Conservation (phyloP, 1,139 yeast species). For the Chernovozyma aurita region DNA sequence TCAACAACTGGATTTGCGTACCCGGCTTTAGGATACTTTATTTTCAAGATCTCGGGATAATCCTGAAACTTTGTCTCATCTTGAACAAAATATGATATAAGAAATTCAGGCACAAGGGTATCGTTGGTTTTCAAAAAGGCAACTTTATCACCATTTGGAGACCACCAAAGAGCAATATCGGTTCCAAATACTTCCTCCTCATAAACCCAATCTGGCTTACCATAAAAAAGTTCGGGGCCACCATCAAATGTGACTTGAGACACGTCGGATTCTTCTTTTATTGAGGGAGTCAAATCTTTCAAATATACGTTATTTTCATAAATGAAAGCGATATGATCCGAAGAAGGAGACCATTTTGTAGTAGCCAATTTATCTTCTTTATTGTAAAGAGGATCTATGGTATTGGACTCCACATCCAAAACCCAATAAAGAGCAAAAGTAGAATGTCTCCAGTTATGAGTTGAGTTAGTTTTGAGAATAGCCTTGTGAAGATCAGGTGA, state of each 20-base stretch:
- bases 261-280: conserved; percentile 10
- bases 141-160: conserved; percentile 47
- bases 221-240: conserved; percentile 45
- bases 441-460: conserved; percentile 74
- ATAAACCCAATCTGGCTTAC: conserved; percentile 92
- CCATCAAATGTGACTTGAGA: conserved; percentile 48
- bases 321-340: conserved; percentile 64
- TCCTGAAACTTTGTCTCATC: conserved; percentile 28
- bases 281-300: conserved; percentile 7
- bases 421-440: conserved; percentile 62
- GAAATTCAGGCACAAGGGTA: conserved; percentile 47
- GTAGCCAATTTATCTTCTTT: conserved; percentile 34
- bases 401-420: conserved; percentile 22
- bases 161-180: conserved; percentile 57
- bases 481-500: conserved; percentile 62
- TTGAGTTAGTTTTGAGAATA: conserved; percentile 48
- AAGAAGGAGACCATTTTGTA: conserved; percentile 75
- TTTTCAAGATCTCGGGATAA: conserved; percentile 35
- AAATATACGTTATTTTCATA: conserved; percentile 57
- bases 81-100: conserved; percentile 53
- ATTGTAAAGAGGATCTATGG: conserved; percentile 24
- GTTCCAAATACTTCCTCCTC: conserved; percentile 61
- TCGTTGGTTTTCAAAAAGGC: conserved; percentile 49
- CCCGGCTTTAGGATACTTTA: conserved; percentile 47
- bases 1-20: conserved; percentile 41